Percentiles rank a stretch among this genome's conserved stretches.
These are phyloP conservation scores for Fusarium abutilonis DNA, from an alignment of 2,329 filamentous ascomycete genomes.

Conservation along the genomic window DNA sequence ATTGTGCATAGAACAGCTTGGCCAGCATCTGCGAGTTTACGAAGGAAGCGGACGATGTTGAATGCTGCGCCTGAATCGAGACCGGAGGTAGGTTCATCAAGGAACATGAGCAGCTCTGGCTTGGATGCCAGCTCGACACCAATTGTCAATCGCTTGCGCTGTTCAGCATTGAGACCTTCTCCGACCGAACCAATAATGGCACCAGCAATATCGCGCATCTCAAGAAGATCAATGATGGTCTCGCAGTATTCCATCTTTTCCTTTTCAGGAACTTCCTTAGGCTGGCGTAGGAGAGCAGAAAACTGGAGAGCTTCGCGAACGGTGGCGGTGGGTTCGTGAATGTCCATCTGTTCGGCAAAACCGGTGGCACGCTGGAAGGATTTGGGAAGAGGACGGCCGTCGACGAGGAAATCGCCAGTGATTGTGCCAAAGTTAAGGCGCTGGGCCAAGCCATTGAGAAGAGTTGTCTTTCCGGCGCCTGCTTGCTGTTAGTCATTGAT, in stretches of 20 bases:
- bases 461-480: slow-evolving; percentile 75
- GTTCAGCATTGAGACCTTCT: slow-evolving; percentile 68
- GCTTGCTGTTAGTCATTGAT: accelerated
- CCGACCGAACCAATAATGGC: slow-evolving; percentile 70
- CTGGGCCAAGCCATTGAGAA: slow-evolving; percentile 77
- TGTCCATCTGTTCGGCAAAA: slow-evolving; percentile 71
- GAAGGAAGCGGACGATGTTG: slow-evolving; percentile 69
- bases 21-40: slow-evolving; percentile 68
- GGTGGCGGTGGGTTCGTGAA: slow-evolving; percentile 73
- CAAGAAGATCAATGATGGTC: slow-evolving; percentile 73
- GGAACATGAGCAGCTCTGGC: slow-evolving; percentile 69
- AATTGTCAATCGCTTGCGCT: slow-evolving; percentile 66
- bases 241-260: slow-evolving; percentile 77
- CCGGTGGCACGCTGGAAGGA: slow-evolving; percentile 85
- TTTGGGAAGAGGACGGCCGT: slow-evolving; percentile 74
- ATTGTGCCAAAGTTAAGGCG: slow-evolving; percentile 81
- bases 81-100: slow-evolving; percentile 71
- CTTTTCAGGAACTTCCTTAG: slow-evolving; percentile 61
- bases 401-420: slow-evolving; percentile 80
- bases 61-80: slow-evolving; percentile 68
- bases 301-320: slow-evolving; percentile 74
- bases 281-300: slow-evolving; percentile 71
- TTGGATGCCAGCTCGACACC: slow-evolving; percentile 66
- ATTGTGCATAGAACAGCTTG: slow-evolving; percentile 70
- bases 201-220: slow-evolving; percentile 73